These are phyloP conservation scores for Talaromyces trachyspermus DNA, from an alignment of 495 filamentous ascomycete genomes.

Conservation along the genomic window DNA sequence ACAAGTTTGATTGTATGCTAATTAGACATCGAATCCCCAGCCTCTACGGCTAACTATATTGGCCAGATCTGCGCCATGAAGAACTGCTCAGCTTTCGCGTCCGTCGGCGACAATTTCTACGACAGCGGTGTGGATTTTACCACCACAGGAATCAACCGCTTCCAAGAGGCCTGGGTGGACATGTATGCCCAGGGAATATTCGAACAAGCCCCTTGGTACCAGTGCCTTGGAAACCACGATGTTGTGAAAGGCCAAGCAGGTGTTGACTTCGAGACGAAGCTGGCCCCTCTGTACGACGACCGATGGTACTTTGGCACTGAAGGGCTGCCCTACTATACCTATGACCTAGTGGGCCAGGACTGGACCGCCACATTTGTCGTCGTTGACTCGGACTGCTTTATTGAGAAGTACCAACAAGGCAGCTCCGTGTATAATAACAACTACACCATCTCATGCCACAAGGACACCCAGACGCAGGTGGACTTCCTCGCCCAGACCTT, in stretches of 20 bases:
- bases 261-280: slow-evolving; percentile 15
- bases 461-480: slow-evolving; percentile 14
- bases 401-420: slow-evolving; percentile 13
- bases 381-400: slow-evolving; percentile 19
- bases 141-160: slow-evolving; percentile 14
- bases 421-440: slow-evolving; percentile 16
- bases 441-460: slow-evolving; percentile 14
- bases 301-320: slow-evolving; percentile 17
- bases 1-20: not conserved
- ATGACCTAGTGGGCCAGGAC: slow-evolving; percentile 14
- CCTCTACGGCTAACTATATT: slow-evolving; percentile 13
- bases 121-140: slow-evolving; percentile 17
- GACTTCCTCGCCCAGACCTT: slow-evolving; percentile 15
- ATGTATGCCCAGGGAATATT: slow-evolving; percentile 16
- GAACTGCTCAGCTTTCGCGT: slow-evolving; percentile 14
- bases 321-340: slow-evolving; percentile 15
- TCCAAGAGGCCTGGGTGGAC: slow-evolving; percentile 15
- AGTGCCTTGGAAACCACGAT: slow-evolving; percentile 17
- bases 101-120: slow-evolving; percentile 19
- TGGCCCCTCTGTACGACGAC: slow-evolving; percentile 15
- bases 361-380: slow-evolving; percentile 17
- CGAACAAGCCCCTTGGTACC: slow-evolving; percentile 15
- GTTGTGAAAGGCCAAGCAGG: slow-evolving; percentile 14
- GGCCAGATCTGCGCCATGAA: slow-evolving; percentile 13
- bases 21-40: slow-evolving; percentile 1